These are phyloP conservation scores for Quambalaria eucalypti DNA, from an alignment of 1,284 basidiomycete genomes.

Conservation along the genomic window DNA sequence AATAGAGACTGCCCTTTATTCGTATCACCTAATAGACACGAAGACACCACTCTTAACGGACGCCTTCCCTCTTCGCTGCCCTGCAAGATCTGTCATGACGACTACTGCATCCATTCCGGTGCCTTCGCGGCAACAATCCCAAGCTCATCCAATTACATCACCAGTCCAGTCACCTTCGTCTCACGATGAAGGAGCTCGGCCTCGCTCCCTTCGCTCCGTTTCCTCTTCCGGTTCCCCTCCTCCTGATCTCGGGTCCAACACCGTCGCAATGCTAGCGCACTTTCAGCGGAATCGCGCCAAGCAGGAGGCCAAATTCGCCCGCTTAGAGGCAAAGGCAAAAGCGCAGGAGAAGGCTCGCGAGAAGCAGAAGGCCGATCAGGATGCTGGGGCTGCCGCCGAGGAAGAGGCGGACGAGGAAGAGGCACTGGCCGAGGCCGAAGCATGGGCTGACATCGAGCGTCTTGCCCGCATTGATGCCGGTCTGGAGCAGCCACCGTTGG, in stretches of 20 bases:
- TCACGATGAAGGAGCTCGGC: background rate
- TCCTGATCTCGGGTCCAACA: background rate
- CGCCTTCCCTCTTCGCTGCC: no score
- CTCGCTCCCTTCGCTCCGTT: background rate
- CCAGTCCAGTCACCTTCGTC: background rate
- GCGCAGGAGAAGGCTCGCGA: background rate
- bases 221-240: background rate
- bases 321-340: background rate
- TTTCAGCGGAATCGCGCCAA: background rate
- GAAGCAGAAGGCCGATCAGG: background rate
- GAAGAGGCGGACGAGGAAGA: slow-evolving; percentile 3
- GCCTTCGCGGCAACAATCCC: background rate
- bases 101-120: background rate
- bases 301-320: background rate
- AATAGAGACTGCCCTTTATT: no score
- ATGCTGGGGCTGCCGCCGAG: background rate
- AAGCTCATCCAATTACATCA: background rate
- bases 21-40: no score
- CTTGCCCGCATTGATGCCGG: background rate
- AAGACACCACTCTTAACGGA: no score
- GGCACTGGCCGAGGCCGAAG: background rate
- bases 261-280: background rate
- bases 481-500: background rate
- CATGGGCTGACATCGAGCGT: background rate
- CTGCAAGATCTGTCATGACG: no score